Conservation (phyloP, 345 rosid species). For the Abelmoschus esculentus region DNA sequence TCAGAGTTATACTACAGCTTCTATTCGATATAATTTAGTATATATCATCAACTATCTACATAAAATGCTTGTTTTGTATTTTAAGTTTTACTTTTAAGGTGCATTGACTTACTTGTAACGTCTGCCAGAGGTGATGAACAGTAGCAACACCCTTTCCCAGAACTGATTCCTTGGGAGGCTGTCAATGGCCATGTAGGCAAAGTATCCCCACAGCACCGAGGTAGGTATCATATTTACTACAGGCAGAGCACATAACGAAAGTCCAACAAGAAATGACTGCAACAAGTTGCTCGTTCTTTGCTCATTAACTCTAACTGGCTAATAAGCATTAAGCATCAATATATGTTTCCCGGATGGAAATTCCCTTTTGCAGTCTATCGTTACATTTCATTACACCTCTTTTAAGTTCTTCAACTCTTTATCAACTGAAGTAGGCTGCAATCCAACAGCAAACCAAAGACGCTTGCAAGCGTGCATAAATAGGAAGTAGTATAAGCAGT, state of each 20-base stretch:
- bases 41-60: neutral
- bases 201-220: slow-evolving; percentile 88
- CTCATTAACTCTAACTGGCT: slow-evolving; percentile 80
- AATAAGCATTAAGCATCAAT: slow-evolving; percentile 54
- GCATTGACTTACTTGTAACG: slow-evolving; percentile 53
- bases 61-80: neutral
- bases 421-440: slow-evolving; percentile 42
- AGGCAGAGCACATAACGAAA: slow-evolving; percentile 49
- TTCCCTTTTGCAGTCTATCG: slow-evolving; percentile 34
- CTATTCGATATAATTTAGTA: neutral
- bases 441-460: slow-evolving; percentile 1
- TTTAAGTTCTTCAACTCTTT: slow-evolving; percentile 64
- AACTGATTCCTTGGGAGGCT: slow-evolving; percentile 85
- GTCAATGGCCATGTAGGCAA: slow-evolving; percentile 88
- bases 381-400: slow-evolving; percentile 62
- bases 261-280: slow-evolving; percentile 68
- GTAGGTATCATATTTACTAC: slow-evolving; percentile 59
- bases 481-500: neutral
- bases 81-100: neutral
- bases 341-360: slow-evolving; percentile 65
- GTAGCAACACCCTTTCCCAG: slow-evolving; percentile 73
- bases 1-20: neutral
- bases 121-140: slow-evolving; percentile 63
- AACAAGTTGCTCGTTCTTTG: slow-evolving; percentile 70
- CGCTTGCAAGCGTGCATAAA: neutral